phyloP scores from a whole-genome alignment of 495 filamentous ascomycete species.

The Astrothelium subdiscretum region DNA sequence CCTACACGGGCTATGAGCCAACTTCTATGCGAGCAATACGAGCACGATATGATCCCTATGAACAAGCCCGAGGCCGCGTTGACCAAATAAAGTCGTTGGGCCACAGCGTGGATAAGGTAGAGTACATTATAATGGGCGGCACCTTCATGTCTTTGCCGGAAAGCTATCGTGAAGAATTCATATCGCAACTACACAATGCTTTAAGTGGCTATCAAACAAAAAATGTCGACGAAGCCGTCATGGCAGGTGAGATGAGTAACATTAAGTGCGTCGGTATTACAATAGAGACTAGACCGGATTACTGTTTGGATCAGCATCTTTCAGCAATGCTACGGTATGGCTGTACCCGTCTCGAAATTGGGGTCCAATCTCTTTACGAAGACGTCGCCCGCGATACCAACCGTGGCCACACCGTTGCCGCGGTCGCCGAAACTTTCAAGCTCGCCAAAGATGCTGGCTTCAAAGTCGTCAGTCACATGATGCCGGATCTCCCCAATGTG shows the following conservation, averaged over 20 bases:
- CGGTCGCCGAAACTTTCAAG: slow-evolving; percentile 89
- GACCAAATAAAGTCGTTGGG: slow-evolving; percentile 92
- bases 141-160: slow-evolving; percentile 95
- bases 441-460: slow-evolving; percentile 94
- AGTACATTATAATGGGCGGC: slow-evolving; percentile 99
- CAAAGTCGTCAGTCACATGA: slow-evolving; percentile 99
- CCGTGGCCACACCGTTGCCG: slow-evolving; percentile 87
- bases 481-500: slow-evolving; percentile 96
- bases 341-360: slow-evolving; percentile 87
- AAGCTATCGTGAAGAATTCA: slow-evolving; percentile 81
- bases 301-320: slow-evolving; percentile 85
- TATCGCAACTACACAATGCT: slow-evolving; percentile 91
- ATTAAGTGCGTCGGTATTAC: slow-evolving; percentile 98
- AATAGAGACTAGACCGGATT: slow-evolving; percentile 93
- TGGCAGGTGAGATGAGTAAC: slow-evolving; percentile 82
- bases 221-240: slow-evolving; percentile 89
- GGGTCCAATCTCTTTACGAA: slow-evolving; percentile 93
- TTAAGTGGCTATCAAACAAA: slow-evolving; percentile 83
- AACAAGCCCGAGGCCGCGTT: slow-evolving; percentile 89
- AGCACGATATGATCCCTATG: slow-evolving; percentile 93
- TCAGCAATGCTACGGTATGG: slow-evolving; percentile 93
- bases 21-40: slow-evolving; percentile 97
- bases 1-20: slow-evolving; percentile 95
- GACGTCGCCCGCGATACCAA: slow-evolving; percentile 98
- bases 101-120: slow-evolving; percentile 96